A percentile compares a stretch with the other conserved stretches of the same genome.
These are phyloP conservation scores for Alternaria postmessia DNA, from an alignment of 2,329 filamentous ascomycete species.

Conservation along the genomic window DNA sequence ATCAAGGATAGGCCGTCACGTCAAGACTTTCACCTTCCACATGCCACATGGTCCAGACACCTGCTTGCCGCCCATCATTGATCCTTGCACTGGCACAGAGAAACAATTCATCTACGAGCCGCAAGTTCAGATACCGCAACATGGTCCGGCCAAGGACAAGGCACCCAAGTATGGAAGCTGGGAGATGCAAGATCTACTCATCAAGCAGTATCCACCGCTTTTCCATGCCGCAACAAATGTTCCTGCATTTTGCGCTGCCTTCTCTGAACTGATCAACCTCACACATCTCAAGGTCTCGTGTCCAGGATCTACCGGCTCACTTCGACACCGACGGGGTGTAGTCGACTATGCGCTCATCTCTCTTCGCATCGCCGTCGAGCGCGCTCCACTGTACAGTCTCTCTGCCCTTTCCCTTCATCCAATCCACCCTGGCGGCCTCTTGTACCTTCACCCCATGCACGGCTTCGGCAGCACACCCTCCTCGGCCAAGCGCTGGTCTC, in stretches of 20 bases:
- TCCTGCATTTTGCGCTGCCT: conserved; percentile 79
- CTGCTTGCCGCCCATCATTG: conserved; percentile 83
- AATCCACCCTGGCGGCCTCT: conserved; percentile 77
- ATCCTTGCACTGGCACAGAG: conserved; percentile 78
- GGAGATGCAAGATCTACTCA: conserved; percentile 81
- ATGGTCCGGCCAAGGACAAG: conserved; percentile 62
- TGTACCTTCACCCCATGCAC: conserved; percentile 77
- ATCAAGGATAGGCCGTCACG: conserved; percentile 77
- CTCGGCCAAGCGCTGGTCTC: conserved; percentile 75
- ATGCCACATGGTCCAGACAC: conserved; percentile 80
- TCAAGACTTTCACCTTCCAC: conserved; percentile 79
- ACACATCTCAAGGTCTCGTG: conserved; percentile 79
- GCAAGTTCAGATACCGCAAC: conserved; percentile 68
- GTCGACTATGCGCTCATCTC: conserved; percentile 92
- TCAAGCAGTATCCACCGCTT: conserved; percentile 85
- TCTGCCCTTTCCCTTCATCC: conserved; percentile 74
- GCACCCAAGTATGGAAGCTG: conserved; percentile 80
- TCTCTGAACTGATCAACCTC: conserved; percentile 73
- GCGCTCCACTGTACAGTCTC: conserved; percentile 71
- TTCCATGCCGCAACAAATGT: conserved; percentile 92
- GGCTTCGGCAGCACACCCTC: conserved; percentile 79
- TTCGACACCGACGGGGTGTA: conserved; percentile 76
- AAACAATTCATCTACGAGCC: conserved; percentile 84
- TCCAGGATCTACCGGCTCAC: conserved; percentile 70
- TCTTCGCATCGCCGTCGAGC: conserved; percentile 82